phyloP scores from a whole-genome alignment of 2,329 filamentous ascomycete species.

The Diaporthe aspalathi region DNA sequence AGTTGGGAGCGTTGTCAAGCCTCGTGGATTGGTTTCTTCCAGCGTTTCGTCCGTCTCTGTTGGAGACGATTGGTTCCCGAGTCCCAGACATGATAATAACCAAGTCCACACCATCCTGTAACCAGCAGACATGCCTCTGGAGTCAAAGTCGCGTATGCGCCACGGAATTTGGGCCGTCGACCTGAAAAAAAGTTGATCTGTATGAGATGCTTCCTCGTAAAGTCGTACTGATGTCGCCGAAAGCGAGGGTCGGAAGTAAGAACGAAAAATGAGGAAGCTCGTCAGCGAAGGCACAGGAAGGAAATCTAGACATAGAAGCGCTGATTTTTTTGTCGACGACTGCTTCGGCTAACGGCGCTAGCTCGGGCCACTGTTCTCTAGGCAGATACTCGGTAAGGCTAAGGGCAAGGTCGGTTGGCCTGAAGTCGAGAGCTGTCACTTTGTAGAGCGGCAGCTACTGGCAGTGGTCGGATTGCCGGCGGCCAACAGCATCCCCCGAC shows the following conservation, averaged over 20 bases:
- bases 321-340: not conserved
- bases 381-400: too few relatives aligned
- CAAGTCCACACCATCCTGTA: conserved; percentile 12
- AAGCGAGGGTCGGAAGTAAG: conserved; percentile 3
- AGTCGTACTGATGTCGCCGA: conserved; percentile 1
- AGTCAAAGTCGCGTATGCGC: not conserved
- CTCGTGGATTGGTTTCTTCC: not conserved
- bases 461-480: too few relatives aligned
- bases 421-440: too few relatives aligned
- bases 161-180: not conserved
- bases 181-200: not conserved
- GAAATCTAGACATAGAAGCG: not conserved
- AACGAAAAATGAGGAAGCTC: not conserved
- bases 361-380: not conserved
- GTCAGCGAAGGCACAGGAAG: not conserved
- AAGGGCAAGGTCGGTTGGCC: too few relatives aligned
- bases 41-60: not conserved
- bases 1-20: not conserved
- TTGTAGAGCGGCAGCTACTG: too few relatives aligned
- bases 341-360: not conserved
- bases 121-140: conserved; percentile 6
- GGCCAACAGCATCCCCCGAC: too few relatives aligned
- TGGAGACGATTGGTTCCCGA: conserved; percentile 3
- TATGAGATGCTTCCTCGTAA: conserved; percentile 3
- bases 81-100: conserved; percentile 11